These are phyloP conservation scores for Schwanniomyces sp. DNA, from an alignment of 805 yeast genomes.

Conservation along the genomic window DNA sequence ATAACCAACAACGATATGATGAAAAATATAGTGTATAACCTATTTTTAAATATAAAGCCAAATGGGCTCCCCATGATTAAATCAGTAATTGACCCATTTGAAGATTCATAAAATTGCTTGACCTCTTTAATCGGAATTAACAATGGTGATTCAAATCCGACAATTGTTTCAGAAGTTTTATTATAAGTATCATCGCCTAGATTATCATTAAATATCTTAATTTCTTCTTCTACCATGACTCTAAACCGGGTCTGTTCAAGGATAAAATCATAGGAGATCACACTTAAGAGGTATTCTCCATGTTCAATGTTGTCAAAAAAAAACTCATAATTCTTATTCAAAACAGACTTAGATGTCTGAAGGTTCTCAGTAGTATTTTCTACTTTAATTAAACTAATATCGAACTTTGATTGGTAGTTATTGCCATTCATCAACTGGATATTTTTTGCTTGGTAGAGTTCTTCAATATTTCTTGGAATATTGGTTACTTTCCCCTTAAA, in stretches of 20 bases:
- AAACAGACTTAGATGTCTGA: constrained; percentile 10
- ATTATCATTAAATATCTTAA: constrained; percentile 20
- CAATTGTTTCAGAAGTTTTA: constrained; percentile 13
- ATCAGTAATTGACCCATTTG: constrained; percentile 27
- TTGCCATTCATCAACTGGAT: constrained; percentile 30
- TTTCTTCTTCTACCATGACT: constrained; percentile 20
- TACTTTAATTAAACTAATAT: constrained; percentile 18
- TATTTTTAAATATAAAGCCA: constrained; percentile 40
- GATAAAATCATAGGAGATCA: constrained; percentile 36
- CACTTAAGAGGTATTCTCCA: constrained; percentile 35
- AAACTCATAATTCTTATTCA: constrained; percentile 27
- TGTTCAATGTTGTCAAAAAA: constrained; percentile 16
- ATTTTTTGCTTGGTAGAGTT: constrained; percentile 9
- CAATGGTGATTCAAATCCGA: constrained; percentile 18
- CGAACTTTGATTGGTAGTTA: constrained; percentile 33
- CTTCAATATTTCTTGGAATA: constrained; percentile 25
- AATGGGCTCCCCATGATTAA: constrained; percentile 40
- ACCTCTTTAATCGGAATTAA: constrained; percentile 15
- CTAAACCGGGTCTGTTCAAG: constrained; percentile 24
- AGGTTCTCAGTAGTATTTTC: neutral
- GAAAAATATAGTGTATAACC: constrained; percentile 34
- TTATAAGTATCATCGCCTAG: constrained; percentile 16
- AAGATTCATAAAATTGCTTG: constrained; percentile 34
- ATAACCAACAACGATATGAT: constrained; percentile 24
- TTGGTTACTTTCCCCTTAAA: constrained; percentile 24